These are phyloP conservation scores for Amaranthus tricolor DNA, from an alignment of 179 eudicot genomes.

Conservation along the genomic window DNA sequence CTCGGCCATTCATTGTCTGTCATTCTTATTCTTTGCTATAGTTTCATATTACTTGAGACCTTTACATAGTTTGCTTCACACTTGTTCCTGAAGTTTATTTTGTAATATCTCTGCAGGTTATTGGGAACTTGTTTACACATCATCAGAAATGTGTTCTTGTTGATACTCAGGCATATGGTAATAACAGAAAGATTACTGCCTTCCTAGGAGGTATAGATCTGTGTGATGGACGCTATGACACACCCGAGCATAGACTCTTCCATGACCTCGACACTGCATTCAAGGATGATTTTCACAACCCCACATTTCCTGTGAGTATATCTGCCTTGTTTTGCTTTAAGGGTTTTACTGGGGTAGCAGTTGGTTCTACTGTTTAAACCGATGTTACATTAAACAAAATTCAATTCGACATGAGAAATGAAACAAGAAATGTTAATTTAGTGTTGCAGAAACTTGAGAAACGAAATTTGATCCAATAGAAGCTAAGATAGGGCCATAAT, in stretches of 20 bases:
- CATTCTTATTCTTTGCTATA: background rate
- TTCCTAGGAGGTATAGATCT: constrained; percentile 92
- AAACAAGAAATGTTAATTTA: too few species aligned
- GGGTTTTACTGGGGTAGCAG: background rate
- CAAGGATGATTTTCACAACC: constrained; percentile 86
- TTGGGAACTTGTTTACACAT: constrained; percentile 84
- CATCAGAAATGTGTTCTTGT: constrained; percentile 98
- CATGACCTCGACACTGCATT: constrained; percentile 68
- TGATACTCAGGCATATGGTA: constrained; percentile 80
- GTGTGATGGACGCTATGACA: constrained; percentile 97
- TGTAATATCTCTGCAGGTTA: constrained; percentile 52
- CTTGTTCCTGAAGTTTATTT: constrained; percentile 17
- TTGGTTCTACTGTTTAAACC: background rate
- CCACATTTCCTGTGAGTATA: constrained; percentile 77
- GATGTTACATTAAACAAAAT: too few species aligned
- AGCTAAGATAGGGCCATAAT: too few species aligned
- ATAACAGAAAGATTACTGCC: constrained; percentile 72
- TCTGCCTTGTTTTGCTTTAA: constrained; percentile 1
- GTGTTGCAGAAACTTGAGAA: too few species aligned
- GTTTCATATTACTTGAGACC: background rate
- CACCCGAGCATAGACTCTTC: constrained; percentile 88
- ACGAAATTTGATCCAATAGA: too few species aligned
- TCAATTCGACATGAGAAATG: too few species aligned
- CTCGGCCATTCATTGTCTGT: background rate
- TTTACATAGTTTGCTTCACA: background rate